Evolutionary conservation across 148 eudicot species (phyloP).

Genomic region (Silene conica): DNA sequence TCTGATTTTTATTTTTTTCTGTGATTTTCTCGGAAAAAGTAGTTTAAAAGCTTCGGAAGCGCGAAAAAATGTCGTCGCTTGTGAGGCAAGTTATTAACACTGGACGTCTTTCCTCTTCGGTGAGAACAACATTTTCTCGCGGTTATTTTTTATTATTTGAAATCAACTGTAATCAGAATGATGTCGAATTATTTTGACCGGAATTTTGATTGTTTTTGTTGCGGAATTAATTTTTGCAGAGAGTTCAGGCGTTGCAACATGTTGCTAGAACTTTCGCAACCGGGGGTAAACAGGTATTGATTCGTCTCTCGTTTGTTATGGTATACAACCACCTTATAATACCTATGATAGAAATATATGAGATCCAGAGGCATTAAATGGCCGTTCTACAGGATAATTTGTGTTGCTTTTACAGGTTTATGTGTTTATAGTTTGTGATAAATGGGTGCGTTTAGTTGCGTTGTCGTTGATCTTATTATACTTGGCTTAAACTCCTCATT

Average conservation of each 20-base stretch:
- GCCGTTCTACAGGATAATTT: too few relatives aligned
- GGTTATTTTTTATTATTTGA: too few relatives aligned
- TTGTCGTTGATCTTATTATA: neutral
- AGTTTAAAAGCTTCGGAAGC: neutral
- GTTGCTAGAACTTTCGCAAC: slow-evolving; percentile 48
- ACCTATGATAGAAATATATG: too few relatives aligned
- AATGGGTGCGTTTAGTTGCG: too few relatives aligned
- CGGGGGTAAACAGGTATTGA: slow-evolving; percentile 42
- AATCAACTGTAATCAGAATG: neutral
- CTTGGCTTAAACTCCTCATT: neutral
- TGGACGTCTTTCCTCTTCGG: slow-evolving; percentile 19
- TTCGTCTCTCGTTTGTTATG: neutral
- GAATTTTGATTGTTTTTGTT: slow-evolving; percentile 4
- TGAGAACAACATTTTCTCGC: slow-evolving; percentile 4
- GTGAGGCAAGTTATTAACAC: slow-evolving; percentile 25
- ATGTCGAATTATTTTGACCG: neutral
- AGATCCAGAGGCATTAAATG: too few relatives aligned
- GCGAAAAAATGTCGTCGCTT: slow-evolving; percentile 41
- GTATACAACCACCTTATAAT: too few relatives aligned
- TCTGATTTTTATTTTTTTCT: neutral
- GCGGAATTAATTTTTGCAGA: slow-evolving; percentile 17
- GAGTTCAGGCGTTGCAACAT: slow-evolving; percentile 18
- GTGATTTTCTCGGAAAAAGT: neutral
- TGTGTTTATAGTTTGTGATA: too few relatives aligned
- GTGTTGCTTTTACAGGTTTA: too few relatives aligned